phyloP scores from a whole-genome alignment of 108 stramenopile genomes.

The Hondaea fermentalgiana region DNA sequence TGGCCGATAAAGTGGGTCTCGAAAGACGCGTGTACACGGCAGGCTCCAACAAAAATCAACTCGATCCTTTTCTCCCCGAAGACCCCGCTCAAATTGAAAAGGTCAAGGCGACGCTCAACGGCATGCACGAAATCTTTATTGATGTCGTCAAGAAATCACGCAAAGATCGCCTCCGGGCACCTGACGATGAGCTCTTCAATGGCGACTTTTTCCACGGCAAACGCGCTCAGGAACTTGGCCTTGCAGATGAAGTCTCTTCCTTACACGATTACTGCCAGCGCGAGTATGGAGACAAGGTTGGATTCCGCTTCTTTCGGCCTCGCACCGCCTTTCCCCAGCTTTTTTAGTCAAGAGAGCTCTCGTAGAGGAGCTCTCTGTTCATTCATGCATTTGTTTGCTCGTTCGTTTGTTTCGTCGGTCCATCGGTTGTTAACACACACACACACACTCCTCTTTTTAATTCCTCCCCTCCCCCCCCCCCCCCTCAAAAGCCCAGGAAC shows the following conservation, averaged over 20 bases:
- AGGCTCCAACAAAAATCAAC: neutral
- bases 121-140: neutral
- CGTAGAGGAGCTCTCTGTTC: no score
- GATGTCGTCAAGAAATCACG: neutral
- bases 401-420: no score
- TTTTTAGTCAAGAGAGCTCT: neutral
- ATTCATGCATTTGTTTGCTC: no score
- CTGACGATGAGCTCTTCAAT: neutral
- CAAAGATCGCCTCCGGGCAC: neutral
- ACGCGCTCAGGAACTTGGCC: neutral
- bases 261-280: neutral
- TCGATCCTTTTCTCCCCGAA: neutral
- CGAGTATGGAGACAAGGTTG: neutral
- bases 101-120: neutral
- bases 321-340: neutral
- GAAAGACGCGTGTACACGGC: neutral
- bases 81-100: neutral
- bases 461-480: no score
- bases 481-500: no score
- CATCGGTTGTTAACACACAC: no score
- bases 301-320: neutral
- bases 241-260: neutral
- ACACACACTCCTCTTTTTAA: no score
- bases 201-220: neutral
- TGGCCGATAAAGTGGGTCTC: neutral